Conservation (phyloP, 2,329 filamentous ascomycete genomes). For the Paecilomyces variotii region DNA sequence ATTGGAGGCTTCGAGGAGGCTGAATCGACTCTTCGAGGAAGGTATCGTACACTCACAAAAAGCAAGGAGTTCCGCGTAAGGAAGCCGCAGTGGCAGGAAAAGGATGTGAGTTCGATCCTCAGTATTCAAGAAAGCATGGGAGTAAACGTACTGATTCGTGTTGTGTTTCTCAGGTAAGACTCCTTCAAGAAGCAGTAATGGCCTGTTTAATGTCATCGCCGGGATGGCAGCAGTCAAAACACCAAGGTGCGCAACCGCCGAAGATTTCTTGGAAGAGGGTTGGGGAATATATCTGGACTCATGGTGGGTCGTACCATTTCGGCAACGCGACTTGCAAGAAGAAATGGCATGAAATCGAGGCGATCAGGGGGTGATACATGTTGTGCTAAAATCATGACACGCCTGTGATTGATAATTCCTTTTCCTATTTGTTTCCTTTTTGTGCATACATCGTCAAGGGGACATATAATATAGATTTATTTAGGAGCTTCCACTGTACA, state of each 20-base stretch:
- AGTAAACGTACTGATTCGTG: neutral
- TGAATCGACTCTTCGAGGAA: constrained; percentile 41
- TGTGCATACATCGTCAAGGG: neutral
- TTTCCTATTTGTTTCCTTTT: neutral
- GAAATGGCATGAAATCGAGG: constrained; percentile 48
- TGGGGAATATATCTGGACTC: constrained; percentile 43
- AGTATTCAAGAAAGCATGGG: neutral
- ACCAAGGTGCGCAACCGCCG: constrained; percentile 13
- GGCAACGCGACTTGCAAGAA: constrained; percentile 56
- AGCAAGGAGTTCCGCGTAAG: constrained; percentile 37
- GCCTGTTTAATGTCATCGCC: constrained; percentile 13
- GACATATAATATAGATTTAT: neutral
- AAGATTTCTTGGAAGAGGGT: constrained; percentile 55
- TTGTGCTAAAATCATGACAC: neutral
- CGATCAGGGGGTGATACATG: constrained; percentile 6
- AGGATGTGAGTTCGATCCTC: constrained; percentile 31
- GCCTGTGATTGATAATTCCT: neutral
- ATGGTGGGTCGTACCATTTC: constrained; percentile 52
- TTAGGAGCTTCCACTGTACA: neutral
- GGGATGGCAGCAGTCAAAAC: constrained; percentile 1
- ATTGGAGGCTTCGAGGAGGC: constrained; percentile 37
- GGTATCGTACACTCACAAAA: constrained; percentile 41
- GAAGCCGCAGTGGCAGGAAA: constrained; percentile 36
- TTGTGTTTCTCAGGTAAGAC: constrained; percentile 22
- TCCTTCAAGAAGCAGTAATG: constrained; percentile 34